Evolutionary conservation across 2,329 filamentous ascomycete species (phyloP).

Genomic region (Pezicula radicicola): DNA sequence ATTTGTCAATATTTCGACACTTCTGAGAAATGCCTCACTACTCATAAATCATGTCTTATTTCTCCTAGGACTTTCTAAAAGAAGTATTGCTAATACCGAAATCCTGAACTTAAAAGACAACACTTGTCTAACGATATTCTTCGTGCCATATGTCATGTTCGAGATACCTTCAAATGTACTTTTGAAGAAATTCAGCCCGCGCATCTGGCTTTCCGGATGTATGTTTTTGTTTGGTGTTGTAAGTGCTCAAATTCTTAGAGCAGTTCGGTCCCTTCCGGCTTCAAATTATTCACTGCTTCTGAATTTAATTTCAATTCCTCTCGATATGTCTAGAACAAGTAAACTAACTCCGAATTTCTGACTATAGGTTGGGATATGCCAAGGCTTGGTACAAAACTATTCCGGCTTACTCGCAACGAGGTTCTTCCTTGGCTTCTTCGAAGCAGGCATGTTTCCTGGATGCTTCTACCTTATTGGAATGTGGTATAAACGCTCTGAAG

Average conservation of each 20-base stretch:
- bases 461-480: constrained; percentile 76
- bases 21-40: too few relatives aligned
- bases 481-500: constrained; percentile 87
- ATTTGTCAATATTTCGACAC: too few relatives aligned
- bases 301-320: too few relatives aligned
- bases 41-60: too few relatives aligned
- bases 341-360: constrained; percentile 10
- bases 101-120: constrained; percentile 43
- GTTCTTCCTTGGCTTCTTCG: constrained; percentile 80
- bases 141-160: constrained; percentile 71
- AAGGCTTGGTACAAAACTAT: constrained; percentile 55
- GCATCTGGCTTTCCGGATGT: constrained; percentile 73
- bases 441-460: constrained; percentile 75
- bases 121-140: constrained; percentile 76
- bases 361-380: constrained; percentile 64
- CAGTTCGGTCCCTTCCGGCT: too few relatives aligned
- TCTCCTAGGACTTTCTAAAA: too few relatives aligned
- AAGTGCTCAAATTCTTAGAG: too few relatives aligned
- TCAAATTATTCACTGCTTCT: too few relatives aligned
- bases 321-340: too few relatives aligned
- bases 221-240: constrained; percentile 63
- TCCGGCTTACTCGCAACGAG: constrained; percentile 72
- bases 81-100: too few relatives aligned
- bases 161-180: constrained; percentile 74
- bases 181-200: constrained; percentile 63